Evolutionary conservation across 176 grass and related monocot genomes (phyloP), one percentile per base, ranked within the genome.

Genomic region (Triticum aestivum): DNA sequence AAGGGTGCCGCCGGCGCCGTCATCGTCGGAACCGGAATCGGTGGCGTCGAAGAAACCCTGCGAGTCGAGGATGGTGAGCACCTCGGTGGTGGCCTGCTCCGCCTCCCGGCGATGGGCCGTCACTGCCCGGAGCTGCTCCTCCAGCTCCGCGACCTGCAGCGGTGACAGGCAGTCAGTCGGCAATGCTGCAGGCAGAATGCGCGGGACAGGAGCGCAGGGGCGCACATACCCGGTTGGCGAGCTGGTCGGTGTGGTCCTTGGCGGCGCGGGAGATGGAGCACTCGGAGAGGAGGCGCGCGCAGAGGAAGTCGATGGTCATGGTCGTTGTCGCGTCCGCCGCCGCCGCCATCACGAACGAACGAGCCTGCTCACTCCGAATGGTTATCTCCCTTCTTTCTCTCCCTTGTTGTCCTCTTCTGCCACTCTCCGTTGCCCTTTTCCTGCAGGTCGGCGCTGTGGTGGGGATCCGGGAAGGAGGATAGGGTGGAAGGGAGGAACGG

Each of bases 281-380:
- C 88, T 99, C 97, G n/a, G 94, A 94, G 82, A 98, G 97, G 32
- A 98, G 93, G 66, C 97, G 89, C 73, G 94, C 97, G 23, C 97
- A 94, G 71, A 98, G 90, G 89, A 98, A 99, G 82, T 96, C 97
- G 32, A 99, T 96, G 68, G 97, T 99, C 97, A 99, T 99, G 30
- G 89, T 83, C 32, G 94, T 91, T 12, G 90, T 87, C 68, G 84
- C 84, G 75, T 87, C 80, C 56, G 89, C 84, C 83, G 39, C 42
- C 26, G 26, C 26, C 65, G 87, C 88, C 66, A 79, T 68, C 32
- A 18, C 45, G 73, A 56, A 35, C 42, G 5, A 8, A 56, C 54
- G 18, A 58, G 54, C 2, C 15, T 4, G 13, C 47, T 14, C 17
- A 17, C 52, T 20, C 51, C 51, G 49, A 5, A 54, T 18, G 14